Percentiles rank a stretch among this genome's conserved stretches.
phyloP scores from a whole-genome alignment of 2,329 filamentous ascomycete species.

The Rhytidhysteron rufulum region DNA sequence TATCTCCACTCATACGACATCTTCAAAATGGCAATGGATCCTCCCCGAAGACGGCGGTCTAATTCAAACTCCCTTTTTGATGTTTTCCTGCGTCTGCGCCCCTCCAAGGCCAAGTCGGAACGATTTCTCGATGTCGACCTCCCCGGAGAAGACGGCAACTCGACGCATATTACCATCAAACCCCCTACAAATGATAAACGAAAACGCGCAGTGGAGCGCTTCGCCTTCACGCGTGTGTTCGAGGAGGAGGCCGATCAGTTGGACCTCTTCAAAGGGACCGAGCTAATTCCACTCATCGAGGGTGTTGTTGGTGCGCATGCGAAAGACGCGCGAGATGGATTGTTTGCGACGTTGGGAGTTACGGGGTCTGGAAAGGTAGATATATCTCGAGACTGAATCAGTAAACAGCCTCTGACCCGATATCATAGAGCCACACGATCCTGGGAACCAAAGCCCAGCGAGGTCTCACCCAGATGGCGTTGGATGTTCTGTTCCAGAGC shows the following conservation, averaged over 20 bases:
- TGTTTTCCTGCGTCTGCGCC: conserved; percentile 78
- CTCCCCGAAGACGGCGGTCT: conserved; percentile 22
- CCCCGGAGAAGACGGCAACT: conserved; percentile 29
- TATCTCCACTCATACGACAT: conserved; percentile 3
- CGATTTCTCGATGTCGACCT: conserved; percentile 77
- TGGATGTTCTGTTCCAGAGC: conserved; percentile 85
- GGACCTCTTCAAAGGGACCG: conserved; percentile 79
- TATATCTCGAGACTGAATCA: neutral
- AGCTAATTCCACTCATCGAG: conserved; percentile 70
- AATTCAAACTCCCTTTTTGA: conserved; percentile 66
- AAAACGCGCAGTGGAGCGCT: conserved; percentile 85
- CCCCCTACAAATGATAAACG: conserved; percentile 74
- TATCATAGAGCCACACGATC: conserved; percentile 81
- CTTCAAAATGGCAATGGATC: conserved; percentile 33
- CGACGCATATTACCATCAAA: conserved; percentile 51
- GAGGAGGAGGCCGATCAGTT: conserved; percentile 80
- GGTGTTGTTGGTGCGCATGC: conserved; percentile 72
- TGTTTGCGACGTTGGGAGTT: conserved; percentile 87
- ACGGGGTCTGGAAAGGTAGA: conserved; percentile 92
- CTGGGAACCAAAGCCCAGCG: conserved; percentile 82
- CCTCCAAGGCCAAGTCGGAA: conserved; percentile 45
- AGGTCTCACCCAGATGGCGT: conserved; percentile 84
- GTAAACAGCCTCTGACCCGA: conserved; percentile 10
- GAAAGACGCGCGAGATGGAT: conserved; percentile 78
- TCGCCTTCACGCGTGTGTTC: conserved; percentile 91